phyloP scores from a whole-genome alignment of 257 asterid species.

The Forsythia viridissima region DNA sequence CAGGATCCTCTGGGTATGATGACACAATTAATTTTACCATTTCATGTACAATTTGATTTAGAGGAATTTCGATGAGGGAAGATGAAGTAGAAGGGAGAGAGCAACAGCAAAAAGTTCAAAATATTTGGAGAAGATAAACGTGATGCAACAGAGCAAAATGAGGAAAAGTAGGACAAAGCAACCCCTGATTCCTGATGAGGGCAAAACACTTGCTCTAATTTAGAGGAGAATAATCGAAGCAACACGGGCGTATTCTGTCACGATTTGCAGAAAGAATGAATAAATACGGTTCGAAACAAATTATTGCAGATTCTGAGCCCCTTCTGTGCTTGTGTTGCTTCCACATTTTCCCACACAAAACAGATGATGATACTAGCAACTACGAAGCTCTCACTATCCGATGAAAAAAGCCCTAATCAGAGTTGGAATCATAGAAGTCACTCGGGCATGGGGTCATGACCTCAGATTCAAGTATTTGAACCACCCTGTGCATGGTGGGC shows the following conservation, averaged over 20 bases:
- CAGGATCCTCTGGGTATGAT: slow-evolving; percentile 20
- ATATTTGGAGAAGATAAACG: slow-evolving; percentile 18
- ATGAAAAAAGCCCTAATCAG: slow-evolving; percentile 48
- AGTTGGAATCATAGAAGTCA: slow-evolving; percentile 84
- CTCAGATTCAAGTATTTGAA: slow-evolving; percentile 89
- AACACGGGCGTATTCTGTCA: slow-evolving; percentile 29
- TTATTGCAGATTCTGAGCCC: slow-evolving; percentile 31
- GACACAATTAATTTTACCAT: slow-evolving; percentile 26
- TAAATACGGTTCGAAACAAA: slow-evolving; percentile 27
- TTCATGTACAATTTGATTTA: slow-evolving; percentile 43
- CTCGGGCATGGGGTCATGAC: slow-evolving; percentile 94
- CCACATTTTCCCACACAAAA: slow-evolving; percentile 35
- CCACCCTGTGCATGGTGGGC: slow-evolving; percentile 92
- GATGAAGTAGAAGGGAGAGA: slow-evolving; percentile 17
- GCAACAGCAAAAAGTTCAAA: slow-evolving; percentile 14
- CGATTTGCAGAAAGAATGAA: slow-evolving; percentile 54
- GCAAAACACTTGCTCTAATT: slow-evolving; percentile 26
- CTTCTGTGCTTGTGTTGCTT: slow-evolving; percentile 28
- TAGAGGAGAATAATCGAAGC: slow-evolving; percentile 23
- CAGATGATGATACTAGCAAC: slow-evolving; percentile 23
- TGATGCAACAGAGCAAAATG: neutral
- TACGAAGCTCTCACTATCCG: slow-evolving; percentile 14
- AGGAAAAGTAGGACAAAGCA: slow-evolving; percentile 15
- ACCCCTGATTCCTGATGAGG: slow-evolving; percentile 26
- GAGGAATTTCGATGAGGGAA: slow-evolving; percentile 22